Evolutionary conservation across 2,329 filamentous ascomycete genomes (phyloP).

Genomic region (Lachnellula arida): DNA sequence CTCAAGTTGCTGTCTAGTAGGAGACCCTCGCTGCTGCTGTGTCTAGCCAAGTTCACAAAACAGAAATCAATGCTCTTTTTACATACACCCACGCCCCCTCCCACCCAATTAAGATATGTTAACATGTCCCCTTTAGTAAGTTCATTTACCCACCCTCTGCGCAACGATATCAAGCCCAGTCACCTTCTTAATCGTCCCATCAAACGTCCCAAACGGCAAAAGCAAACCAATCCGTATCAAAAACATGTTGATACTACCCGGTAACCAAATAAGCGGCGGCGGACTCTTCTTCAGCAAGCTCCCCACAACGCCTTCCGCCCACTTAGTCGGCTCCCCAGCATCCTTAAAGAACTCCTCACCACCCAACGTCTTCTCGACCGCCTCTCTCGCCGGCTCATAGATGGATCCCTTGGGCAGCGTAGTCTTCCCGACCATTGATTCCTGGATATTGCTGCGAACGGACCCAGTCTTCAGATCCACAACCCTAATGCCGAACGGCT

Average conservation of each 20-base stretch:
- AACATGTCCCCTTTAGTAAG: too few species aligned
- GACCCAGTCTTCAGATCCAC: conserved; percentile 20
- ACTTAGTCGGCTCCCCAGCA: conserved; percentile 11
- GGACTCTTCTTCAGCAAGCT: conserved; percentile 13
- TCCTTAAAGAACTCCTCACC: conserved; percentile 1
- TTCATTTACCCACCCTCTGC: neutral
- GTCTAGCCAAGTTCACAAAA: too few species aligned
- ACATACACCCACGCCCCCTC: too few species aligned
- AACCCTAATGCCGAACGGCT: conserved; percentile 19
- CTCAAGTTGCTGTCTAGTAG: too few species aligned
- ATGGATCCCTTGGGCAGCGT: conserved; percentile 9
- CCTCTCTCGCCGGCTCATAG: conserved; percentile 10
- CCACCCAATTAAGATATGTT: too few species aligned
- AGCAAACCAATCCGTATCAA: conserved; percentile 7
- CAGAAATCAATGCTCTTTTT: too few species aligned
- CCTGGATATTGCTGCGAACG: conserved; percentile 9
- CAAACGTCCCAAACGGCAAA: conserved; percentile 13
- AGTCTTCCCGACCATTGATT: neutral
- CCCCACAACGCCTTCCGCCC: conserved; percentile 12
- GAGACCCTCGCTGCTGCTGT: too few species aligned
- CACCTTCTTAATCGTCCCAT: conserved; percentile 5
- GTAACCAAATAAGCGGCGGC: conserved; percentile 10
- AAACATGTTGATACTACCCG: conserved; percentile 4
- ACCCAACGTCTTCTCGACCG: conserved; percentile 10
- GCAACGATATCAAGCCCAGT: conserved; percentile 5